A percentile compares a stretch with the other conserved stretches of the same genome.
These are phyloP conservation scores for Angomonas deanei DNA, from an alignment of 208 protist species.

Conservation along the genomic window DNA sequence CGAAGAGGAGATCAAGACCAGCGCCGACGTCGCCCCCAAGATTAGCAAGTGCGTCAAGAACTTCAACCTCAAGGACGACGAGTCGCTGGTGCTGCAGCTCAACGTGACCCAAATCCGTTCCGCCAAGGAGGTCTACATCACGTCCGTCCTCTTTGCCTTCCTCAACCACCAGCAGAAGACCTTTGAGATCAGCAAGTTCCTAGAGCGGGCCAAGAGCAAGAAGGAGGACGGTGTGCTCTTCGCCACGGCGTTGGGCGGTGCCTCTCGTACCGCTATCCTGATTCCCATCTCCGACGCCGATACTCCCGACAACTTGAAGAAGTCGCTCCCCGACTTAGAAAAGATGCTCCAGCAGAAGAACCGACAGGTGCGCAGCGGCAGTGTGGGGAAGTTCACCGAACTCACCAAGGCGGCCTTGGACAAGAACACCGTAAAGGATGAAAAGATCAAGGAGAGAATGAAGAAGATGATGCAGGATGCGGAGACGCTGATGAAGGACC, in stretches of 20 bases:
- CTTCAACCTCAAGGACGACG: background rate
- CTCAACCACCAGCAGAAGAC: background rate
- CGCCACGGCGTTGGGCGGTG: background rate
- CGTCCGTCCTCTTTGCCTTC: background rate
- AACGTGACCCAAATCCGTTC: background rate
- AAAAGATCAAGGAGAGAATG: background rate
- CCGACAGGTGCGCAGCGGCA: background rate
- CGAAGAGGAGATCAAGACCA: background rate
- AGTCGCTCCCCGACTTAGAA: background rate
- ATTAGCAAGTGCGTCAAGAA: background rate
- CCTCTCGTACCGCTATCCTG: background rate
- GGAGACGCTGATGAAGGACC: background rate
- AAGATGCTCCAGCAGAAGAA: background rate
- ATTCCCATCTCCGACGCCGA: background rate
- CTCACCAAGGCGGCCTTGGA: background rate
- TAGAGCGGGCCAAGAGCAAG: background rate
- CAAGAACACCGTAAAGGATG: background rate
- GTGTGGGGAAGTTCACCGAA: background rate
- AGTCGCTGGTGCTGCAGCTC: background rate
- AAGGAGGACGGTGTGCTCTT: background rate
- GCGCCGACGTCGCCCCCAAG: background rate
- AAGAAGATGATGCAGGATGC: conserved; percentile 1
- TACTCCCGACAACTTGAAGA: background rate
- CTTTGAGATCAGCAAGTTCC: background rate
- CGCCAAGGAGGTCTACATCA: background rate